A percentile compares a stretch with the other conserved stretches of the same genome.
Conservation (phyloP, 768 basidiomycete species). For the Terana coerulea region DNA sequence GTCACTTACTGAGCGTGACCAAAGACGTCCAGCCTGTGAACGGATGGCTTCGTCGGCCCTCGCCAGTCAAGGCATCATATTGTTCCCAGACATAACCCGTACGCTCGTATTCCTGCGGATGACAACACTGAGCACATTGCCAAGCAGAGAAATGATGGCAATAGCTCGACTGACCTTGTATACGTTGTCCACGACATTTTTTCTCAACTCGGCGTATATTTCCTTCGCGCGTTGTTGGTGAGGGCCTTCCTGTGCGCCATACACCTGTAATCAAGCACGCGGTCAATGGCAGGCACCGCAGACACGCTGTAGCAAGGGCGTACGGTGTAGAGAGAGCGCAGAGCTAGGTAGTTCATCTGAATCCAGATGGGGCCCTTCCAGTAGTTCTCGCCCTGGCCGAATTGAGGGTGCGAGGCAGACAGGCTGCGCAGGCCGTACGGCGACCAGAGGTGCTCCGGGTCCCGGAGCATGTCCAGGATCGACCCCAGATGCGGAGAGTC, state of each 20-base stretch:
- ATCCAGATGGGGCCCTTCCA: constrained; percentile 98
- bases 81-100: constrained; percentile 99
- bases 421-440: constrained; percentile 85
- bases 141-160: too few relatives aligned
- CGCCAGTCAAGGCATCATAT: constrained; percentile 80
- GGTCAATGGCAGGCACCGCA: neutral
- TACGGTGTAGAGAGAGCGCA: constrained; percentile 74
- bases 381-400: constrained; percentile 92
- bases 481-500: constrained; percentile 75
- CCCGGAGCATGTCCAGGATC: constrained; percentile 76
- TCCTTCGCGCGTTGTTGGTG: constrained; percentile 67
- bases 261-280: constrained; percentile 50
- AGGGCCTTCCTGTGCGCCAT: constrained; percentile 77
- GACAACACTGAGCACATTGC: too few relatives aligned
- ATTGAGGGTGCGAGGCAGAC: constrained; percentile 84
- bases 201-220: constrained; percentile 78
- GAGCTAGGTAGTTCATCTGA: constrained; percentile 92
- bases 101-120: constrained; percentile 74
- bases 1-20: constrained; percentile 74
- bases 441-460: constrained; percentile 90
- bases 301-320: constrained; percentile 9
- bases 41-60: constrained; percentile 87
- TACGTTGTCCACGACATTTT: constrained; percentile 84
- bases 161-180: constrained; percentile 33
- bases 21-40: constrained; percentile 98